A percentile compares a stretch with the other conserved stretches of the same genome.
phyloP scores from a whole-genome alignment of 208 protist genomes.

The Strigomonas culicis region DNA sequence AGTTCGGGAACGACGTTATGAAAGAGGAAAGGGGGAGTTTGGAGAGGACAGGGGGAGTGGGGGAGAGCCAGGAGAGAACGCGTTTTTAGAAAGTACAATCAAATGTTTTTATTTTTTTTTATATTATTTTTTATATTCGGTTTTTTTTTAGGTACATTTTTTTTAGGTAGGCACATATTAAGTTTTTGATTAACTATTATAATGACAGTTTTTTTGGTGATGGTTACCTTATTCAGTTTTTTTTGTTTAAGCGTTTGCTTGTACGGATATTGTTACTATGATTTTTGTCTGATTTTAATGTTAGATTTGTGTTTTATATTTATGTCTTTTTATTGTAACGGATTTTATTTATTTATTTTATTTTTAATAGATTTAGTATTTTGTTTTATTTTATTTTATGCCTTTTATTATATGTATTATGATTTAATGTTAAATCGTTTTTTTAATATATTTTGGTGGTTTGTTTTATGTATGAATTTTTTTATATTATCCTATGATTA shows the following conservation, averaged over 20 bases:
- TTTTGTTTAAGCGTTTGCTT: conserved; percentile 64
- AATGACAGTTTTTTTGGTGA: conserved; percentile 50
- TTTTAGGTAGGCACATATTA: conserved; percentile 63
- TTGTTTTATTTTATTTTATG: conserved; percentile 82
- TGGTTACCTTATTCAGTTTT: conserved; percentile 54
- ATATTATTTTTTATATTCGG: conserved; percentile 51
- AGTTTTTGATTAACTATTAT: conserved; percentile 66
- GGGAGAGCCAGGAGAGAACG: conserved; percentile 25
- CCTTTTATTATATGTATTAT: conserved; percentile 90
- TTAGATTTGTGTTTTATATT: conserved; percentile 61
- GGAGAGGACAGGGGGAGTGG: conserved; percentile 21
- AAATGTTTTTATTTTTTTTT: conserved; percentile 60
- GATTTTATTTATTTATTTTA: conserved; percentile 72
- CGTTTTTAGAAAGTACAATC: conserved; percentile 33
- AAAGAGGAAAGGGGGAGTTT: conserved; percentile 19
- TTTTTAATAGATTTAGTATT: conserved; percentile 79
- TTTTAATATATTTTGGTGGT: conserved; percentile 83
- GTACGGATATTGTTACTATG: conserved; percentile 78
- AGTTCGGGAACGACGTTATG: conserved; percentile 31
- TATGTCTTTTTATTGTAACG: conserved; percentile 53
- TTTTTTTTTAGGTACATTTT: conserved; percentile 38
- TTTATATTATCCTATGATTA: conserved; percentile 83
- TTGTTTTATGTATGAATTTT: conserved; percentile 86
- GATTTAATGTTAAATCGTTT: conserved; percentile 62
- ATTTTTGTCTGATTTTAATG: conserved; percentile 72